Percentiles rank a stretch among this genome's conserved stretches.
Evolutionary conservation across 2,329 filamentous ascomycete genomes (phyloP).

Genomic region (Penicillium crustosum): DNA sequence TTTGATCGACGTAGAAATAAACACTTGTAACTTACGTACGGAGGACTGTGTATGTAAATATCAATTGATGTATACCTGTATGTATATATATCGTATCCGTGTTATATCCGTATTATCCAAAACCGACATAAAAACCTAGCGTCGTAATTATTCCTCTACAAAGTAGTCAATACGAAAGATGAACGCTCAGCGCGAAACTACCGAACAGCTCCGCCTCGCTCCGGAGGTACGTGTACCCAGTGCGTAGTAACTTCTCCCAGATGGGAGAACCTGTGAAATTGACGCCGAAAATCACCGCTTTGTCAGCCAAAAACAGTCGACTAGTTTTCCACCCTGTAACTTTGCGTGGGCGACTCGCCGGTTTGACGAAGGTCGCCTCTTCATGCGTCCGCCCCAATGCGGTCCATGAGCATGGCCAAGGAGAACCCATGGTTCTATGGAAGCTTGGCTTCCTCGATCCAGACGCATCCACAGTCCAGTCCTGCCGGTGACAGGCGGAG

Average conservation of each 20-base stretch:
- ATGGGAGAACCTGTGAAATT: not conserved
- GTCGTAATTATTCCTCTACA: not conserved
- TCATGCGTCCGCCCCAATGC: not conserved
- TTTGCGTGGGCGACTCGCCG: not conserved
- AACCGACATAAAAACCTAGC: not conserved
- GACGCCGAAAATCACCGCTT: not conserved
- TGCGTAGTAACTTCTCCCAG: not conserved
- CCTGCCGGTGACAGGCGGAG: not conserved
- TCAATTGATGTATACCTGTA: not conserved
- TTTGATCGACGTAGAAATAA: not conserved
- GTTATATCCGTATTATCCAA: not conserved
- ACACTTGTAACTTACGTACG: not conserved
- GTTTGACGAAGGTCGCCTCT: not conserved
- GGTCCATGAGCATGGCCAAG: not conserved
- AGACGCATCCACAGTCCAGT: not conserved
- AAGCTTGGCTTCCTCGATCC: not conserved
- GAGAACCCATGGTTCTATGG: not conserved
- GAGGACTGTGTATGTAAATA: not conserved
- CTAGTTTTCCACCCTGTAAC: not conserved
- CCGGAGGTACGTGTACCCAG: not conserved
- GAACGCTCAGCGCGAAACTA: not conserved
- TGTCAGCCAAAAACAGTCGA: not conserved
- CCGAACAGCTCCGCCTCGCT: not conserved
- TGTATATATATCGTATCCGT: not conserved
- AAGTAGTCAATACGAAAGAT: not conserved